Percentiles rank a stretch among this genome's conserved stretches.
These are phyloP conservation scores for Epichloe sibirici DNA, from an alignment of 2,329 filamentous ascomycete species.

Conservation along the genomic window DNA sequence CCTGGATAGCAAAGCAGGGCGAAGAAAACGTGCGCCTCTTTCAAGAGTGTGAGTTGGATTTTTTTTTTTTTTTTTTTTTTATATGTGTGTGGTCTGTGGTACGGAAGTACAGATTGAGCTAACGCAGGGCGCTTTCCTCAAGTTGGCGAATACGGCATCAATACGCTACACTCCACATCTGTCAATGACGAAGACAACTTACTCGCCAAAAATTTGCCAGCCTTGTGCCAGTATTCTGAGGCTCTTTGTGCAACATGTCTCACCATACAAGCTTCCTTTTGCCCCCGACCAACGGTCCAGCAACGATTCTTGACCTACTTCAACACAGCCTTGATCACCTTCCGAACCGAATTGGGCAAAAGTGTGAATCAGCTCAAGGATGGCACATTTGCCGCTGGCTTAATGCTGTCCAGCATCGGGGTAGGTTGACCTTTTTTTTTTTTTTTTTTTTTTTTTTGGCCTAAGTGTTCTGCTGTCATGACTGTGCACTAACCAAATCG, in stretches of 20 bases:
- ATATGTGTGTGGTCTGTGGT: background rate
- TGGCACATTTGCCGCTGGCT: background rate
- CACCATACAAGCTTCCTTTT: background rate
- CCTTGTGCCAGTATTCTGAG: background rate
- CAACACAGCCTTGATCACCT: background rate
- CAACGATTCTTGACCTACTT: background rate
- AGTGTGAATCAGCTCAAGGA: background rate
- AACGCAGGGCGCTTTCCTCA: background rate
- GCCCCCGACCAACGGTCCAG: background rate
- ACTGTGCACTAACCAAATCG: background rate
- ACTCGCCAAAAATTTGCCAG: background rate
- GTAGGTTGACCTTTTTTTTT: background rate
- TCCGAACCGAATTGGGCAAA: conserved; percentile 1
- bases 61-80: background rate
- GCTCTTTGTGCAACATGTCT: background rate
- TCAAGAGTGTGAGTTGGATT: background rate
- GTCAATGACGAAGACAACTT: conserved; percentile 3
- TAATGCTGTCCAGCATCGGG: background rate
- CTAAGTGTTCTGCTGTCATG: background rate
- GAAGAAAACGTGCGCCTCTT: background rate
- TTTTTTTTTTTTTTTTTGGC: background rate
- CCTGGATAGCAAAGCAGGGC: background rate
- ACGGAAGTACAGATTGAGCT: background rate
- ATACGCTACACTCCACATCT: background rate
- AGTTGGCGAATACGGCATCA: background rate